Conservation (phyloP, 768 basidiomycete species). For the Mycena capillaripes region DNA sequence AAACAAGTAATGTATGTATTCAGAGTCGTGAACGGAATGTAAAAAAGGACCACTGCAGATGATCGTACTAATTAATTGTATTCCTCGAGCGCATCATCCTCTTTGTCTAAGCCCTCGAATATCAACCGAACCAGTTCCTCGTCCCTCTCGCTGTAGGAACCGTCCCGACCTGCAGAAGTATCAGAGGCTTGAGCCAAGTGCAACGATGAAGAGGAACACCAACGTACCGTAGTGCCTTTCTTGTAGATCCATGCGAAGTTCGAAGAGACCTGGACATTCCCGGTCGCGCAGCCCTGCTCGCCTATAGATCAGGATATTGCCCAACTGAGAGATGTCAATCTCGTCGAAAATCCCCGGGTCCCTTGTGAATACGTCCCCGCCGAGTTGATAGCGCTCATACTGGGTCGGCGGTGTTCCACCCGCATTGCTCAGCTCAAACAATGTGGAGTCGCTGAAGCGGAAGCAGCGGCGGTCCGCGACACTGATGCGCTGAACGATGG, state of each 20-base stretch:
- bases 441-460: not conserved
- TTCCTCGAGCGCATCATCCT: too few species aligned
- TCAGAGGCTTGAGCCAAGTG: not conserved
- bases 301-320: not conserved
- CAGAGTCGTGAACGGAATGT: too few species aligned
- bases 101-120: too few species aligned
- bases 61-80: too few species aligned
- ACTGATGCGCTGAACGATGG: not conserved
- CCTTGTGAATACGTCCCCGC: not conserved
- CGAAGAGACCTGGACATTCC: not conserved
- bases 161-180: not conserved
- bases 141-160: not conserved
- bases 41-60: too few species aligned
- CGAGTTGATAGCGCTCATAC: not conserved
- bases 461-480: not conserved
- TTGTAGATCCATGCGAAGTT: not conserved
- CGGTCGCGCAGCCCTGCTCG: not conserved
- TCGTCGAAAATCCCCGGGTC: not conserved
- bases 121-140: not conserved
- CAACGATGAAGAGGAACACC: not conserved
- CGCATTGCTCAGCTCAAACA: not conserved
- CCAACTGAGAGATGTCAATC: not conserved
- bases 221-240: not conserved
- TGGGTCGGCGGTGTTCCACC: not conserved
- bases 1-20: too few species aligned